Conservation (phyloP, 1,139 yeast genomes). For the Saccharomycopsis crataegensis region DNA sequence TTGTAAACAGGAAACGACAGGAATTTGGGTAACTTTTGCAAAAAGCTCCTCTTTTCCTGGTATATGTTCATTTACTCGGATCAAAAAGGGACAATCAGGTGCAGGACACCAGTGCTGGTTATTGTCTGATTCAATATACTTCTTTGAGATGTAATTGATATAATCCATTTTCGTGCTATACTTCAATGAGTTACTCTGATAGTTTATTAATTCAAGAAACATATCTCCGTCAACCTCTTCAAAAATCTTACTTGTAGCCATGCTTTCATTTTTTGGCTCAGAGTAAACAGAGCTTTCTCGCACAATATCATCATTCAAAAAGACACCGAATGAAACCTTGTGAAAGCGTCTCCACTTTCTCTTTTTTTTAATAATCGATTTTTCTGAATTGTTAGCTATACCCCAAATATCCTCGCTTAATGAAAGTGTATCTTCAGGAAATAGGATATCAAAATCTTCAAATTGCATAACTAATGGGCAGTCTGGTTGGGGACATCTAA, state of each 20-base stretch:
- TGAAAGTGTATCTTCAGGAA: not conserved
- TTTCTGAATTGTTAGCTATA: slow-evolving; percentile 17
- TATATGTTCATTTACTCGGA: slow-evolving; percentile 39
- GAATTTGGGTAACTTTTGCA: slow-evolving; percentile 38
- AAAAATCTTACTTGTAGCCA: slow-evolving; percentile 16
- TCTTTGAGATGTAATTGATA: slow-evolving; percentile 25
- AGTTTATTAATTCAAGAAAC: slow-evolving; percentile 6
- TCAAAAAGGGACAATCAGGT: slow-evolving; percentile 65
- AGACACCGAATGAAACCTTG: slow-evolving; percentile 23
- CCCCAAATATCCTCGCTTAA: not conserved
- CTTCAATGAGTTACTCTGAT: not conserved
- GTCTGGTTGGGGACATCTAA: slow-evolving; percentile 57
- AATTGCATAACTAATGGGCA: slow-evolving; percentile 29
- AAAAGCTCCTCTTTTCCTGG: slow-evolving; percentile 25
- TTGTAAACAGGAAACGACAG: slow-evolving; percentile 61
- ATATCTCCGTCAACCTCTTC: slow-evolving; percentile 26
- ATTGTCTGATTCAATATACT: slow-evolving; percentile 46
- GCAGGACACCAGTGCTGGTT: slow-evolving; percentile 77
- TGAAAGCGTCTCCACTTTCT: slow-evolving; percentile 19
- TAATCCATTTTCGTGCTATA: slow-evolving; percentile 4
- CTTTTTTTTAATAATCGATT: slow-evolving; percentile 10
- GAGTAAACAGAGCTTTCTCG: not conserved
- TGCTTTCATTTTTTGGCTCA: not conserved
- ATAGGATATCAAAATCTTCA: slow-evolving; percentile 28
- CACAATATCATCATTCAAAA: slow-evolving; percentile 19